These are phyloP conservation scores for Dalbergia cultrata DNA, from an alignment of 306 rosid genomes.

Conservation along the genomic window DNA sequence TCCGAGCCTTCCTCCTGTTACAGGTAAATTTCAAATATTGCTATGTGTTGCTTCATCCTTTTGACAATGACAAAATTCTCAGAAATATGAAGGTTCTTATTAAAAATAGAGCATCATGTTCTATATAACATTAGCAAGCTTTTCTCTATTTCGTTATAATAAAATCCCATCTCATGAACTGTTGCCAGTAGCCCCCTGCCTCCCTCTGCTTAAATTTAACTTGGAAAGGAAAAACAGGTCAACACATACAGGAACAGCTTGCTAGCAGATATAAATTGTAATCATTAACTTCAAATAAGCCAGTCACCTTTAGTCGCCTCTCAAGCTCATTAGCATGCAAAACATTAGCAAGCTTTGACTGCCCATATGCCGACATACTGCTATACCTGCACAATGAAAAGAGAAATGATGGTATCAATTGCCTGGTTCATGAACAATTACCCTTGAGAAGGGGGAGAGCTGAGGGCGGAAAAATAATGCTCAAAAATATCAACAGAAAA, in stretches of 20 bases:
- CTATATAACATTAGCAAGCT: too few species aligned
- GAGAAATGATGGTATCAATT: constrained; percentile 30
- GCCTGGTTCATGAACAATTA: not conserved
- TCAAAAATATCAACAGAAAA: not conserved
- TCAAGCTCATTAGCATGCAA: constrained; percentile 81
- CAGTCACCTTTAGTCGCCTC: constrained; percentile 62
- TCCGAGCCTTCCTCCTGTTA: constrained; percentile 60
- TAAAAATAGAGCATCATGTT: not conserved
- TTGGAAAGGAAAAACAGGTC: not conserved
- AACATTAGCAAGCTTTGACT: constrained; percentile 76
- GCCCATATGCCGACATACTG: constrained; percentile 69
- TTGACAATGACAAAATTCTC: not conserved
- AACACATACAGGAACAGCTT: not conserved
- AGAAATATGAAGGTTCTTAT: not conserved
- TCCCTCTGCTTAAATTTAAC: not conserved
- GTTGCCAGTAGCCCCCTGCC: not conserved
- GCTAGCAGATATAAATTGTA: constrained; percentile 14
- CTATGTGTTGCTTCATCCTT: constrained; percentile 4
- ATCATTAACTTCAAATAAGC: constrained; percentile 22
- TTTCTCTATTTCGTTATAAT: not conserved
- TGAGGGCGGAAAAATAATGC: not conserved
- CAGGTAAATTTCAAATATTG: constrained; percentile 27
- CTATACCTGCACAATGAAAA: constrained; percentile 61
- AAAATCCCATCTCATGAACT: constrained; percentile 12
- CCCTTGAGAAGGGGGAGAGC: not conserved